phyloP scores from a whole-genome alignment of 1,284 basidiomycete species.

The Ustilago lituana region DNA sequence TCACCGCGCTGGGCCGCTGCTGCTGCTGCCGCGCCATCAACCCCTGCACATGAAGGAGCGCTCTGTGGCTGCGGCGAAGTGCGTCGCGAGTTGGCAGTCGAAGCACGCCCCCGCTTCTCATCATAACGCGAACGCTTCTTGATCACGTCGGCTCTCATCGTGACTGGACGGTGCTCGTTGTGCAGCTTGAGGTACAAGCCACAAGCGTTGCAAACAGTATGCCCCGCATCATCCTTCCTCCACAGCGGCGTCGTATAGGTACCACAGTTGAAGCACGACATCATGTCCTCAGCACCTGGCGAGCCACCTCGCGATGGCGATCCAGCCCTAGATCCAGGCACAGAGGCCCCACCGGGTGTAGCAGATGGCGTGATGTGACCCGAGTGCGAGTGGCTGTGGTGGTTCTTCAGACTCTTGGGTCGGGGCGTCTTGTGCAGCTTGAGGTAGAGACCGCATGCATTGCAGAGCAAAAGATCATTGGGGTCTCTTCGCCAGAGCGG shows the following conservation, averaged over 20 bases:
- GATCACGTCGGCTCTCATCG: constrained; percentile 64
- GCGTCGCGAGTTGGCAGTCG: constrained; percentile 23
- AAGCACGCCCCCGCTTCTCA: constrained; percentile 38
- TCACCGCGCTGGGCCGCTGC: neutral
- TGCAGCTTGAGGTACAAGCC: constrained; percentile 63
- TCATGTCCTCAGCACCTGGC: constrained; percentile 35
- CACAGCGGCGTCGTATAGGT: constrained; percentile 64
- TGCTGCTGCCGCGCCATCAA: neutral
- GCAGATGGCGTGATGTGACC: constrained; percentile 48
- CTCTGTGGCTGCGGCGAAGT: constrained; percentile 44
- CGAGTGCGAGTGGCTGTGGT: constrained; percentile 48
- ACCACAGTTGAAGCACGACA: constrained; percentile 64
- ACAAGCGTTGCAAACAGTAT: constrained; percentile 63
- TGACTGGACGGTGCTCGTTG: constrained; percentile 55
- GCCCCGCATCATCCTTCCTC: constrained; percentile 61
- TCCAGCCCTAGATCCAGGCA: constrained; percentile 33
- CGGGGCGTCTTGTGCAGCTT: constrained; percentile 64
- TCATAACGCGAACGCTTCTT: constrained; percentile 63
- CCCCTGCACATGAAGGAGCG: constrained; percentile 1
- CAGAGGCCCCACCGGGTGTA: constrained; percentile 43
- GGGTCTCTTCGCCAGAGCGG: constrained; percentile 63
- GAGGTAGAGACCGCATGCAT: constrained; percentile 64
- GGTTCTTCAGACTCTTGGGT: constrained; percentile 57
- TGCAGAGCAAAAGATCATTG: constrained; percentile 61
- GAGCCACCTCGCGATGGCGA: constrained; percentile 33